Conservation (phyloP, 345 rosid genomes). For the Physaria fendleri region DNA sequence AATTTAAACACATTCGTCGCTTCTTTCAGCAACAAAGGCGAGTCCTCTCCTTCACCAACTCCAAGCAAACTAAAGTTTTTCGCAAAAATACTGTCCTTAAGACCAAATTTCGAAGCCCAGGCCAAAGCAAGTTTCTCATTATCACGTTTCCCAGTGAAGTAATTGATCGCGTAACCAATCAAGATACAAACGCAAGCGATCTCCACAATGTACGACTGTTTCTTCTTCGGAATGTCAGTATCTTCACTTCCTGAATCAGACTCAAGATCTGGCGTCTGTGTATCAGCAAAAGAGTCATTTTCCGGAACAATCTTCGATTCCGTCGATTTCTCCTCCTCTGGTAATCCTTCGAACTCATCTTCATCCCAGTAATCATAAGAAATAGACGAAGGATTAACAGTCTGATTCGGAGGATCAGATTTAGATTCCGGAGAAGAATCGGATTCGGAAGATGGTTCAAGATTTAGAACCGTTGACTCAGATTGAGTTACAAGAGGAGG, state of each 20-base stretch:
- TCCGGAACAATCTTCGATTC: slow-evolving; percentile 21
- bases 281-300: slow-evolving; percentile 25
- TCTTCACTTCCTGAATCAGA: slow-evolving; percentile 17
- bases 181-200: slow-evolving; percentile 58
- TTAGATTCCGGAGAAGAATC: slow-evolving; percentile 21
- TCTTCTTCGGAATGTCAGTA: slow-evolving; percentile 18
- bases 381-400: slow-evolving; percentile 28
- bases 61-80: slow-evolving; percentile 81
- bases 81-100: slow-evolving; percentile 64
- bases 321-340: slow-evolving; percentile 27
- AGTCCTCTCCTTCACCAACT: slow-evolving; percentile 71
- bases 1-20: slow-evolving; percentile 83
- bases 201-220: slow-evolving; percentile 48
- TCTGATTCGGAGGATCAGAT: slow-evolving; percentile 24
- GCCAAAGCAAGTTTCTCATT: slow-evolving; percentile 80
- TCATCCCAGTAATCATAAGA: slow-evolving; percentile 90
- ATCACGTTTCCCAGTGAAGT: slow-evolving; percentile 78
- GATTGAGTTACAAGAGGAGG: slow-evolving; percentile 60
- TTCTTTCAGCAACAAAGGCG: slow-evolving; percentile 83
- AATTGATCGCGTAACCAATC: slow-evolving; percentile 57
- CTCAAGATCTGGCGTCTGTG: slow-evolving; percentile 26
- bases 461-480: slow-evolving; percentile 31
- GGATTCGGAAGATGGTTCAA: slow-evolving; percentile 19
- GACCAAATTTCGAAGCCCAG: slow-evolving; percentile 83
- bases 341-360: slow-evolving; percentile 94